Evolutionary conservation across 768 basidiomycete genomes (phyloP).

Genomic region (Gymnopilus dilepis): DNA sequence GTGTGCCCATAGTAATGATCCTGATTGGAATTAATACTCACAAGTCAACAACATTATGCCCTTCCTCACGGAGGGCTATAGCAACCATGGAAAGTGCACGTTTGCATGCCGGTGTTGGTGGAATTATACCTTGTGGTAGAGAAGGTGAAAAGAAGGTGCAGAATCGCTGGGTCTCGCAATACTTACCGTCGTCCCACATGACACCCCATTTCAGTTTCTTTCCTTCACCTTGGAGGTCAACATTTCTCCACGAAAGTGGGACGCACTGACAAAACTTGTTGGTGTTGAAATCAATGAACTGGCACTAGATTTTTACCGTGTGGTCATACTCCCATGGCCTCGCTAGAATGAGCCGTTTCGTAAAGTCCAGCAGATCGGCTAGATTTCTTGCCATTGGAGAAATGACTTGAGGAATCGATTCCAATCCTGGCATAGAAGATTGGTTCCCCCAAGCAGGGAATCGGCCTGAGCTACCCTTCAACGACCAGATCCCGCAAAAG

Average conservation of each 20-base stretch:
- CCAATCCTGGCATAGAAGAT: constrained; percentile 57
- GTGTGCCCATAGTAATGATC: constrained; percentile 4
- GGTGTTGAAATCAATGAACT: neutral
- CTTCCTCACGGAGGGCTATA: constrained; percentile 57
- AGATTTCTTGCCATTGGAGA: constrained; percentile 69
- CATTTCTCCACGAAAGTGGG: constrained; percentile 52
- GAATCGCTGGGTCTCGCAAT: neutral
- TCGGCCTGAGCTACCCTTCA: constrained; percentile 64
- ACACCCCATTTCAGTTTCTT: constrained; percentile 65
- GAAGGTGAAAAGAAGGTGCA: neutral
- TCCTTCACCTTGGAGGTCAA: constrained; percentile 51
- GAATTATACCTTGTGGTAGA: constrained; percentile 52
- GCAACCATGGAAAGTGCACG: constrained; percentile 59
- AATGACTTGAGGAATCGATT: constrained; percentile 56
- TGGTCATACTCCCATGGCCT: constrained; percentile 75
- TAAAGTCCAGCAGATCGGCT: constrained; percentile 67
- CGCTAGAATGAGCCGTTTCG: constrained; percentile 62
- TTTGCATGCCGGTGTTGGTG: constrained; percentile 66
- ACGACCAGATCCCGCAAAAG: constrained; percentile 71
- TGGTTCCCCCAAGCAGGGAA: constrained; percentile 58
- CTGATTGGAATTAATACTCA: constrained; percentile 34
- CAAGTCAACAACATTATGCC: constrained; percentile 70
- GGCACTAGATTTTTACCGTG: constrained; percentile 38
- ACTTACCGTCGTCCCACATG: constrained; percentile 57
- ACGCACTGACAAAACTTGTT: constrained; percentile 43